These are phyloP conservation scores for Fusarium concolor DNA, from an alignment of 2,329 filamentous ascomycete species.

Conservation along the genomic window DNA sequence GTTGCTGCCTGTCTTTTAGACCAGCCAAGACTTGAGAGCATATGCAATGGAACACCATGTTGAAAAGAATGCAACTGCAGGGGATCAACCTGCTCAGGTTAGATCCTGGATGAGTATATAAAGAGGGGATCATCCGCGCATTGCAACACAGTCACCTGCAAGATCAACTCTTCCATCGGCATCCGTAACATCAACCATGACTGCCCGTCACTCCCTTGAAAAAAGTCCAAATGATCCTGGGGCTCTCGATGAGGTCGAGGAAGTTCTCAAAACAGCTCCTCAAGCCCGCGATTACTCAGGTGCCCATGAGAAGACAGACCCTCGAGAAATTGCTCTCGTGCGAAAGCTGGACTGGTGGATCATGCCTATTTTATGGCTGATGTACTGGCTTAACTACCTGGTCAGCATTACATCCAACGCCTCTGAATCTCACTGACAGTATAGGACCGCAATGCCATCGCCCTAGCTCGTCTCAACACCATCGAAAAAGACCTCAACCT, in stretches of 20 bases:
- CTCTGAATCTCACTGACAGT: too few relatives aligned
- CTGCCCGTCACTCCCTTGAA: background rate
- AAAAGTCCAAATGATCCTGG: background rate
- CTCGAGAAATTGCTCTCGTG: conserved; percentile 35
- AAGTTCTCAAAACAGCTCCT: conserved; percentile 13
- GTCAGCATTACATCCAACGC: too few relatives aligned
- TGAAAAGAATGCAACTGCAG: background rate
- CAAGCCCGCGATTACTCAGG: conserved; percentile 34
- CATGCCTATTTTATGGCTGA: conserved; percentile 49
- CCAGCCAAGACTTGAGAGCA: background rate
- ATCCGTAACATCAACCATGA: background rate
- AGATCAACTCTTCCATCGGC: background rate
- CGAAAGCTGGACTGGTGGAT: conserved; percentile 37
- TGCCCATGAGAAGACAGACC: conserved; percentile 35
- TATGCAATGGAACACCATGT: background rate
- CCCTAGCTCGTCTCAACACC: conserved; percentile 52
- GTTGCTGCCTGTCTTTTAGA: background rate
- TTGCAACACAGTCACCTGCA: background rate
- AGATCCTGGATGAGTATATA: background rate
- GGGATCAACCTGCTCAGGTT: background rate
- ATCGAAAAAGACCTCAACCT: conserved; percentile 47
- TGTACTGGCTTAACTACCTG: conserved; percentile 58
- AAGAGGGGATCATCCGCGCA: background rate
- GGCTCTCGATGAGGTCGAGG: conserved; percentile 15
- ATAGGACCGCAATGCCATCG: conserved; percentile 60